Conservation (phyloP, 192 early-diverging fungal species). For the Kappamyces sp. region DNA sequence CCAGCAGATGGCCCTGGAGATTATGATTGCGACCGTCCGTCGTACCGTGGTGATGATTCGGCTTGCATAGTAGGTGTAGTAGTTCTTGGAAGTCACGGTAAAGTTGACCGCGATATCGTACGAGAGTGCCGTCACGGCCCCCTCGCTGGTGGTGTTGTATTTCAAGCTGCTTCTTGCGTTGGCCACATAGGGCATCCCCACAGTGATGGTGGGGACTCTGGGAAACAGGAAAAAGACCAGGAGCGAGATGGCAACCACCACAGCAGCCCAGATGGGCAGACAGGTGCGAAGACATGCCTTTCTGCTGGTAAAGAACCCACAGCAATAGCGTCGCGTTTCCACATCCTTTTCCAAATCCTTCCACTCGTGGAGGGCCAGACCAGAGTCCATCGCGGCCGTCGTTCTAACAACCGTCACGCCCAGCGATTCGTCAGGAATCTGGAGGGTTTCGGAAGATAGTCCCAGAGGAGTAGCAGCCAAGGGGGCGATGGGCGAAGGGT, state of each 20-base stretch:
- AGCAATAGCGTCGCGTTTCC: slow-evolving; percentile 1
- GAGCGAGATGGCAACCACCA: neutral
- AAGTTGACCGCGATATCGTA: slow-evolving; percentile 4
- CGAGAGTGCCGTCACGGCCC: neutral
- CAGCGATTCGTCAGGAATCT: neutral
- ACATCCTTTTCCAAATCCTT: neutral
- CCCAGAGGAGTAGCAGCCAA: neutral
- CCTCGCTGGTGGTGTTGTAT: neutral
- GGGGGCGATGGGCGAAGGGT: neutral
- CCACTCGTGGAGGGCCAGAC: neutral
- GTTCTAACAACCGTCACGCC: slow-evolving; percentile 1
- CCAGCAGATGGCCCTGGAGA: neutral
- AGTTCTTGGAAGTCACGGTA: neutral
- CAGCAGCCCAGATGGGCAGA: neutral
- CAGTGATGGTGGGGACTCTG: neutral
- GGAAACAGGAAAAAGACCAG: slow-evolving; percentile 2
- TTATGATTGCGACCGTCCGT: neutral
- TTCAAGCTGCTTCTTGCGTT: neutral
- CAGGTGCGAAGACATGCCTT: neutral
- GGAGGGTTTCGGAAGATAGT: neutral
- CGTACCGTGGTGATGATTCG: slow-evolving; percentile 2
- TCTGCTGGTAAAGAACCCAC: neutral
- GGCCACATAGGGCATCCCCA: slow-evolving; percentile 1
- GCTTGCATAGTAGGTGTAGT: neutral
- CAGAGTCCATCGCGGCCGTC: neutral